A percentile compares a stretch with the other conserved stretches of the same genome.
Evolutionary conservation across 371 early-diverging fungal species (phyloP).

Genomic region (Phascolomyces articulosus): DNA sequence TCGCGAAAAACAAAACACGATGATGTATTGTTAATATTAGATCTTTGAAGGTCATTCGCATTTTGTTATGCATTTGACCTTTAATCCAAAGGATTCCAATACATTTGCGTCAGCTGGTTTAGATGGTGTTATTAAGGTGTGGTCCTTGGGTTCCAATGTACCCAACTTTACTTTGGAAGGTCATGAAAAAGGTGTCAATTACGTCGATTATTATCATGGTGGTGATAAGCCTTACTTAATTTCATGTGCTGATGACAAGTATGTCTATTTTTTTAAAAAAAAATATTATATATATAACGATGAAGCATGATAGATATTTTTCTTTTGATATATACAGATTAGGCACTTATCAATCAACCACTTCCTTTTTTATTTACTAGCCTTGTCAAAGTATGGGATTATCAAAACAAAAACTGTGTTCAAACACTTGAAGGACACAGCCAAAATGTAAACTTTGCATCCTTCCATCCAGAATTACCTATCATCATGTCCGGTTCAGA

Average conservation of each 20-base stretch:
- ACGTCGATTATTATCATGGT: constrained; percentile 93
- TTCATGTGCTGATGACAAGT: constrained; percentile 91
- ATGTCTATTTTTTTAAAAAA: too few relatives aligned
- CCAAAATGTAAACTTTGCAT: constrained; percentile 94
- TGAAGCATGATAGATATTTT: too few relatives aligned
- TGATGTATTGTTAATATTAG: constrained; percentile 26
- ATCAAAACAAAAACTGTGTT: constrained; percentile 98
- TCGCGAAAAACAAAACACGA: too few relatives aligned
- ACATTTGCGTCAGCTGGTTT: constrained; percentile 95
- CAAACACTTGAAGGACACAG: constrained; percentile 98
- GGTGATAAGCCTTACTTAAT: constrained; percentile 95
- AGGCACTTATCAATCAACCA: too few relatives aligned
- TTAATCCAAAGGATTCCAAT: constrained; percentile 97
- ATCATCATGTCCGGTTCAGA: constrained; percentile 97
- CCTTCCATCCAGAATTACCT: constrained; percentile 97
- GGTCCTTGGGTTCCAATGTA: constrained; percentile 79
- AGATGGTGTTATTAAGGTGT: constrained; percentile 93
- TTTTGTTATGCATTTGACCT: constrained; percentile 96
- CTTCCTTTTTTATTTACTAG: constrained; percentile 12
- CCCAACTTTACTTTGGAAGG: constrained; percentile 95
- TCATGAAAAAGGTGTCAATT: constrained; percentile 94
- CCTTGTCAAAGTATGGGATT: constrained; percentile 98
- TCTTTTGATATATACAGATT: too few relatives aligned
- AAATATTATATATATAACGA: too few relatives aligned
- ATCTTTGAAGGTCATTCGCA: constrained; percentile 98